Conservation (phyloP, 1,284 basidiomycete genomes). For the Leccinum pachyderme region DNA sequence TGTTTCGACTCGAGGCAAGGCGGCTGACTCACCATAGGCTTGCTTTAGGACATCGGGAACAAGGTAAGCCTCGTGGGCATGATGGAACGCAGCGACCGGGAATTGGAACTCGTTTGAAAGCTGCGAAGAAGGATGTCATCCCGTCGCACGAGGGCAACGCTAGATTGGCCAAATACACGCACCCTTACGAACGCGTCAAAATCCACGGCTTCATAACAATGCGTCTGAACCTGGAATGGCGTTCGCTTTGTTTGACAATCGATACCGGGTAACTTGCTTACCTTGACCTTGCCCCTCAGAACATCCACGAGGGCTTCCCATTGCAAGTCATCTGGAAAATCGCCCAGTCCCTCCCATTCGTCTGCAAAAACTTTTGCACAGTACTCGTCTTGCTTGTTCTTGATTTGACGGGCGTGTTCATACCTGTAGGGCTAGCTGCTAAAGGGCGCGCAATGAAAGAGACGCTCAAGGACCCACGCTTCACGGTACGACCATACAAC, state of each 20-base stretch:
- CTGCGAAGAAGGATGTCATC: slow-evolving; percentile 32
- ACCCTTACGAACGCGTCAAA: slow-evolving; percentile 70
- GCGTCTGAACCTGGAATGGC: slow-evolving; percentile 37
- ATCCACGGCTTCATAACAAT: slow-evolving; percentile 82
- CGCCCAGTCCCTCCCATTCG: slow-evolving; percentile 55
- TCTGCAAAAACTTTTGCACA: slow-evolving; percentile 54
- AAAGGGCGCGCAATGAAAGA: background rate
- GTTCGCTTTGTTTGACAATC: background rate
- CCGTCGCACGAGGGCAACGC: no score
- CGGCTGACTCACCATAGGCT: slow-evolving; percentile 56
- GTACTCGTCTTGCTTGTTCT: slow-evolving; percentile 69
- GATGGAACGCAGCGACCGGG: slow-evolving; percentile 80
- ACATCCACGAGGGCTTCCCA: slow-evolving; percentile 85
- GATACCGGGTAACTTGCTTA: slow-evolving; percentile 25
- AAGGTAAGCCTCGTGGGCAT: slow-evolving; percentile 85
- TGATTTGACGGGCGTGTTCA: slow-evolving; percentile 49
- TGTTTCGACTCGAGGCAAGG: slow-evolving; percentile 10
- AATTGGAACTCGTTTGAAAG: slow-evolving; percentile 80
- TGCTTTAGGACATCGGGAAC: slow-evolving; percentile 77
- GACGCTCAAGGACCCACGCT: slow-evolving; percentile 27
- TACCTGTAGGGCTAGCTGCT: slow-evolving; percentile 35
- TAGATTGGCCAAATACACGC: slow-evolving; percentile 2
- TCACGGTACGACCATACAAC: slow-evolving; percentile 54
- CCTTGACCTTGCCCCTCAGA: slow-evolving; percentile 74
- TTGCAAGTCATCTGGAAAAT: slow-evolving; percentile 74